These are phyloP conservation scores for Peronosclerospora sorghi DNA, from an alignment of 352 stramenopile species.

Conservation along the genomic window DNA sequence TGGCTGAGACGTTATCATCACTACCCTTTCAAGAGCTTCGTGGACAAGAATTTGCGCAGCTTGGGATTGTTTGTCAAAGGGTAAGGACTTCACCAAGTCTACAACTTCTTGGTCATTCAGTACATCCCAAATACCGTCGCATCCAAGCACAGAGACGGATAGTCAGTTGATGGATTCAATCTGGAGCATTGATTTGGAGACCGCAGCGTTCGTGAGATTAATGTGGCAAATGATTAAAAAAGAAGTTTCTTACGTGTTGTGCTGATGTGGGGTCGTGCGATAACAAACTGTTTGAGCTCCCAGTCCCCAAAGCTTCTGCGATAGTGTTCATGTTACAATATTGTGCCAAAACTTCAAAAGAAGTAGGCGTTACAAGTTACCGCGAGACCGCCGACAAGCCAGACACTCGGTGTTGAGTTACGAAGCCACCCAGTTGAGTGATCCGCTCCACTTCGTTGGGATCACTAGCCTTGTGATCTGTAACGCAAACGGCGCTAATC, in stretches of 20 bases:
- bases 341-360: neutral
- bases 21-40: too few relatives aligned
- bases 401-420: too few relatives aligned
- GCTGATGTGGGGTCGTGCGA: too few relatives aligned
- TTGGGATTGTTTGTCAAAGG: constrained; percentile 21
- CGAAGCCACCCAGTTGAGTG: constrained; percentile 46
- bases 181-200: too few relatives aligned
- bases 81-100: constrained; percentile 28
- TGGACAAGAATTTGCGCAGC: too few relatives aligned
- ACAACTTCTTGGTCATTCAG: constrained; percentile 64
- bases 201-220: too few relatives aligned
- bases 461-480: constrained; percentile 70
- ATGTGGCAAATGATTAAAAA: neutral
- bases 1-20: constrained; percentile 66
- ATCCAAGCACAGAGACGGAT: constrained; percentile 69
- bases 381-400: too few relatives aligned
- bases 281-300: constrained; percentile 67
- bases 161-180: too few relatives aligned
- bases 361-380: too few relatives aligned
- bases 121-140: constrained; percentile 75
- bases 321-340: constrained; percentile 1
- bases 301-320: constrained; percentile 68
- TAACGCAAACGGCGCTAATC: neutral
- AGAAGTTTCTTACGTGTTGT: constrained; percentile 26
- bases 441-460: constrained; percentile 46